Base-by-base conservation (phyloP, 345 rosid species). In the Brassica juncea region DNA sequence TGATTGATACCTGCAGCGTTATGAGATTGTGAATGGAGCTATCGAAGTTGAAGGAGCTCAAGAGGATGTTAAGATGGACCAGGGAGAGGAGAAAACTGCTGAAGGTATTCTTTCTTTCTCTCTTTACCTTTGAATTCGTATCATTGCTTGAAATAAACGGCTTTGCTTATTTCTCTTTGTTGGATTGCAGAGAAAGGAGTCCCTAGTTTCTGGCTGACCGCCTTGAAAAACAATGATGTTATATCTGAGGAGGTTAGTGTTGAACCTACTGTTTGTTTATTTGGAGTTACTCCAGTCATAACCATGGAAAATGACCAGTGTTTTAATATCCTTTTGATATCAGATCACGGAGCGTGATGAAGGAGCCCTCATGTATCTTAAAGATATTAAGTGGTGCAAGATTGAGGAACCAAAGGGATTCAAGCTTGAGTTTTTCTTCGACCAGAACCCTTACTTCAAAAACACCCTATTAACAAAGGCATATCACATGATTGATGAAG, bases 201-300 rank as follows among this genome's bases (percentile, higher is more conserved):
- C 47, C 99, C 99, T 60, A 86, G 86, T 68, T 93, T 96, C 82
- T 96, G 99, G 99, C 87, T 92, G 6, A 84, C 57, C 28, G 97
- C 99, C 2, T 82, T 96, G 95, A 96, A 92, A 80, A 96, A 92
- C 77, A 96, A 93, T 77, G 99, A 93, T 52, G 91, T 93, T 47
- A 81, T 89, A 15, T 77, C 84, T 6, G 84, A 82, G 49, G 84
- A 82, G 84, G 84, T 81, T 72, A 0, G 84, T 60, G 1, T 67
- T 76, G 37, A 10, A 44, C 8, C 25, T 75, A 39, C 37, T 6
- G 32, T 31, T 27, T 62, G 66, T 77, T 61, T 47, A 16, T 66
- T 11, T 35, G 8, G 25, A 59, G 8, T 32, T 12, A 16, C 34
- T 32, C 8, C 8, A 28, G 1, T 65, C 27, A 52, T n/a, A 5